Evolutionary conservation across 495 filamentous ascomycete species (phyloP), one percentile per base, ranked within the genome.

Genomic region (Extremus antarcticus): DNA sequence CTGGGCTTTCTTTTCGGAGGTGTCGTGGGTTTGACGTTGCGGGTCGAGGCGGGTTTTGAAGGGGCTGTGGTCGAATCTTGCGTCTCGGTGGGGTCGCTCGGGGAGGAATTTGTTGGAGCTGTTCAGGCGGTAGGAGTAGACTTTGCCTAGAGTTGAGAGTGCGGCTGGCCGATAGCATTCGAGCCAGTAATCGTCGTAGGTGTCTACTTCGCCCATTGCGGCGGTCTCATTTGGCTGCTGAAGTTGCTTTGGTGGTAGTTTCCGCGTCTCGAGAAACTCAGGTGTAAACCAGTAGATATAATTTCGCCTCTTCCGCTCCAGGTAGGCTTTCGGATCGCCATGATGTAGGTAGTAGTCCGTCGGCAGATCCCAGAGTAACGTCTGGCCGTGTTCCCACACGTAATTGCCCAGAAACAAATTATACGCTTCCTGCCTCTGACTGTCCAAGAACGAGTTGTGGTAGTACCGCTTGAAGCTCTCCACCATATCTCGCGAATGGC

Each of bases 401-500:
- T 97, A 98, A 64, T 97, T 96, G 7, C 92, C 92, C 15, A 98
- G 81, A 62, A 98, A 98, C 20, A 98, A 80, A 56, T 98, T 98
- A 67, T 97, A 97, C 0, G 94, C 92, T 66, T 98, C 92, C 71
- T 98, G 92, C 41, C 92, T 81, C 65, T 97, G 92, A 19, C 86
- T 86, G 68, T 98, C 92, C 9, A 97, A 76, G 70, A 98, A 98
- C 0, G 90, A 95, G 67, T 98, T 98, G 68, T 97, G 94, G 71
- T 98, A 98, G 71, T 97, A 98, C 25, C 92, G 82, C 67, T 97
- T 98, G 75, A 98, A 96, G 68, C 88, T 94, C 69, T 98, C 92
- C 10, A 98, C 88, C 92, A 98, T 98, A 67, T 98, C 92, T 43
- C 92, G 78, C 7, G 92, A 95, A 63, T 94, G 88, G 59, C 89